Evolutionary conservation across 345 rosid species (phyloP), one percentile per base, ranked within the genome.

Genomic region (Populus pruinosa): DNA sequence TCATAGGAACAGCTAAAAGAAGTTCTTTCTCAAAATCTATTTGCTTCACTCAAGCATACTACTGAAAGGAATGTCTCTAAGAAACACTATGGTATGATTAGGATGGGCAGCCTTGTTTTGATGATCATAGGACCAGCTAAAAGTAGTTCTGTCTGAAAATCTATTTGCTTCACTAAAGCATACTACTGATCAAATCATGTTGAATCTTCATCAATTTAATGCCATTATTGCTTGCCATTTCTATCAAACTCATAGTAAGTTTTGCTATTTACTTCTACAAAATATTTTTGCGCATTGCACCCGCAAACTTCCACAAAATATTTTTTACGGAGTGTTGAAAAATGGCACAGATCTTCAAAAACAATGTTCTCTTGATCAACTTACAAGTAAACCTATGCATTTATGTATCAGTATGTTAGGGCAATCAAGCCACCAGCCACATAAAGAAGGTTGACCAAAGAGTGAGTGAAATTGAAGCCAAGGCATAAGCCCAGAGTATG

Each of bases 361-460:
- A 11, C 44, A 43, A 10, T 43, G 47, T 10, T 43, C 47, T 43
- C 47, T 43, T 43, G 14, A 43, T 43, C 47, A 43, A 11, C 14
- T 10, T 43, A 43, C 47, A 10, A 43, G 47, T 43, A 43, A 43
- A 11, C 47, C 14, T 43, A 6, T 10, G 14, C 2, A 43, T 13
- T 10, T 43, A 13, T 43, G 47, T 43, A 43, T 43, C 12, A 13
- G 4, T 11, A 13, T 43, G 49, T 21, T 56, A 25, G 29, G 12
- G 29, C 29, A 41, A 2, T 64, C 76, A 88, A 71, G 89, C 84
- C 23, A 90, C 87, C 20, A 90, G 86, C 93, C 93, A 90, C 92
- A 91, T 76, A 84, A 88, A 91, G 71, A 84, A 83, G 2, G 91
- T 90, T 1, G 96, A 88, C 96, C 93, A 91, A 38, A 87, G 69